Conservation (phyloP, 75 land plant species). For the Selaginella tamariscina region DNA sequence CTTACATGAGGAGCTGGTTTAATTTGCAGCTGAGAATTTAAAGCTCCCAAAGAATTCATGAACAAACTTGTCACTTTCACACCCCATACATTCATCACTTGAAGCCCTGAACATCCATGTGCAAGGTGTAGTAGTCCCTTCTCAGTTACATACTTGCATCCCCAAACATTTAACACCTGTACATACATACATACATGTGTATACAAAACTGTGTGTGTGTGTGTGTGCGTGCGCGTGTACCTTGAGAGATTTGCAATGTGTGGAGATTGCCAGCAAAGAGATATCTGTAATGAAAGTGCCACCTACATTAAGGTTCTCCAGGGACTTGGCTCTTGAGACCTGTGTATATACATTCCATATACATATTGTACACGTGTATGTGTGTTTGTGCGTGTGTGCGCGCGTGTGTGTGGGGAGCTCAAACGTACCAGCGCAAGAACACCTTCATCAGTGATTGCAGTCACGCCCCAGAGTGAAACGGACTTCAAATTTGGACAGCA, state of each 20-base stretch:
- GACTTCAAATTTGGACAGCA: constrained; percentile 62
- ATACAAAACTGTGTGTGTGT: not conserved
- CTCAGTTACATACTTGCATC: constrained; percentile 78
- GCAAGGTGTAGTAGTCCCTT: constrained; percentile 56
- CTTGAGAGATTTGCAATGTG: constrained; percentile 53
- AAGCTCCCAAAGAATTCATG: not conserved
- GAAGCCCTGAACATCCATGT: constrained; percentile 50
- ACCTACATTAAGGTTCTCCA: constrained; percentile 72
- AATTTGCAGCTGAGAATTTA: not conserved
- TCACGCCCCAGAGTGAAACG: constrained; percentile 75
- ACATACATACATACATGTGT: not conserved
- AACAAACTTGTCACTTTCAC: constrained; percentile 17
- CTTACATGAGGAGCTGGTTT: not conserved
- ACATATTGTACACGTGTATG: not conserved
- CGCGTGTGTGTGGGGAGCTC: not conserved
- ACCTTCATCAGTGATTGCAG: constrained; percentile 75
- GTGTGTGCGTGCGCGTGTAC: constrained; percentile 17
- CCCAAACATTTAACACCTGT: constrained; percentile 72
- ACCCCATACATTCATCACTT: constrained; percentile 67
- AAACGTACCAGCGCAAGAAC: constrained; percentile 56
- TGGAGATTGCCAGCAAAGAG: constrained; percentile 60
- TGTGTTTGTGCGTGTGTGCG: too few species aligned
- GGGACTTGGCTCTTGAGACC: constrained; percentile 54
- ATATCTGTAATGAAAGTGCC: constrained; percentile 91
- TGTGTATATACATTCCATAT: constrained; percentile 16